Evolutionary conservation across 352 stramenopile genomes (phyloP), one percentile per base, ranked within the genome.

Genomic region (Phytophthora ramorum): DNA sequence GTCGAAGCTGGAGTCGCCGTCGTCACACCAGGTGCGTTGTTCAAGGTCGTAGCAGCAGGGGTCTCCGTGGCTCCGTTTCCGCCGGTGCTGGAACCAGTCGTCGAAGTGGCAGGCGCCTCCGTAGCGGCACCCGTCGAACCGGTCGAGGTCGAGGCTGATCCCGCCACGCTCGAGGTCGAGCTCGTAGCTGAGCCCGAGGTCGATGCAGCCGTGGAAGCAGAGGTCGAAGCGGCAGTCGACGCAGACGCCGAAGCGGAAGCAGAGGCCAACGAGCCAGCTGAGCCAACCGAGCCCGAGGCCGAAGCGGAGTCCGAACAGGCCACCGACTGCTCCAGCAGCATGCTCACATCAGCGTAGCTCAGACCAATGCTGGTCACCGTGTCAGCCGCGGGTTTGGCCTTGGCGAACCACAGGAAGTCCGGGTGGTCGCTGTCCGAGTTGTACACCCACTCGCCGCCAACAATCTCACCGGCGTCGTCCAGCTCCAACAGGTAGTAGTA

Each of bases 401-500:
- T 75, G 1, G 62, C 52, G 35, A 79, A 58, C 71, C 71, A 82
- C 0, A 79, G 16, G 54, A 82, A 82, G 26, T 82, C 71, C 7
- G 67, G 74, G 45, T 82, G 71, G 20, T 71, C 44, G n/a, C 55
- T 34, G 7, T 69, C 45, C 35, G 71, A 79, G 34, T 66, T 58
- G 53, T 70, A 73, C 10, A 81, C 62, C 71, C 74, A 79, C 57
- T 82, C 74, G 32, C 74, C 74, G n/a, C 74, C 74, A 54, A 82
- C 67, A 19, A 82, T 82, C 3, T n/a, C 17, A n/a, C 69, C 64
- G 10, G 24, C 34, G 37, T 58, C 49, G 34, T 82, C 74, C 57
- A 82, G 46, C 43, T 82, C 74, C 8, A 82, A 53, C 14, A 82
- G 47, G 34, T 82, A 82, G 37, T 44, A 48, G 71, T 78, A 79